These are phyloP conservation scores for Euphorbia lathyris DNA, from an alignment of 345 rosid species.

Conservation along the genomic window DNA sequence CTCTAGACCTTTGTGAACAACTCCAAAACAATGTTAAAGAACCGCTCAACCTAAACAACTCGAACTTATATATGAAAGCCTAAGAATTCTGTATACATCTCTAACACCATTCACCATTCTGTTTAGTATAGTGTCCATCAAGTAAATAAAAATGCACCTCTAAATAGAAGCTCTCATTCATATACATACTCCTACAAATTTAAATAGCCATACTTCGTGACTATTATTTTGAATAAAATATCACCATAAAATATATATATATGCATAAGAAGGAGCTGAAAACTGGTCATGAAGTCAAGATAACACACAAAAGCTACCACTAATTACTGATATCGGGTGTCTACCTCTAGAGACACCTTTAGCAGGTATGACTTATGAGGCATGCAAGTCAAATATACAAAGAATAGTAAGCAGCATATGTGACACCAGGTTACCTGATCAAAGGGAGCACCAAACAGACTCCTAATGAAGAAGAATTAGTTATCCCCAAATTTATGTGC, in stretches of 20 bases:
- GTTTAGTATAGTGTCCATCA: neutral
- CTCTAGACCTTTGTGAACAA: too few relatives aligned
- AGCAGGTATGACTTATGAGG: neutral
- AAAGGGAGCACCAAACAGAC: constrained; percentile 12
- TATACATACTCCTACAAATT: neutral
- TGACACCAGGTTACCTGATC: constrained; percentile 22
- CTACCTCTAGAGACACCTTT: too few relatives aligned
- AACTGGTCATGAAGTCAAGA: neutral
- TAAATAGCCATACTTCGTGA: neutral
- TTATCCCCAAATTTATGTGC: constrained; percentile 6
- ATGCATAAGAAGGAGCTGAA: neutral
- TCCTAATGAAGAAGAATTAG: neutral
- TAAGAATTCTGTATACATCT: too few relatives aligned
- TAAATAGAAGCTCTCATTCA: neutral
- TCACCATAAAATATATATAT: neutral
- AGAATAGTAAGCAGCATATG: neutral
- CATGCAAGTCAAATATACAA: neutral
- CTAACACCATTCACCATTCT: too few relatives aligned
- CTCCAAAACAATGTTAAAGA: too few relatives aligned
- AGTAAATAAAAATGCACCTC: neutral
- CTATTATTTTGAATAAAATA: neutral
- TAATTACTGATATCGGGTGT: neutral
- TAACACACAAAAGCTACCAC: neutral
- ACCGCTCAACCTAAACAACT: too few relatives aligned
- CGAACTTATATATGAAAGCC: too few relatives aligned